phyloP scores from a whole-genome alignment of 805 yeast species.

The Wickerhamomyces alni region DNA sequence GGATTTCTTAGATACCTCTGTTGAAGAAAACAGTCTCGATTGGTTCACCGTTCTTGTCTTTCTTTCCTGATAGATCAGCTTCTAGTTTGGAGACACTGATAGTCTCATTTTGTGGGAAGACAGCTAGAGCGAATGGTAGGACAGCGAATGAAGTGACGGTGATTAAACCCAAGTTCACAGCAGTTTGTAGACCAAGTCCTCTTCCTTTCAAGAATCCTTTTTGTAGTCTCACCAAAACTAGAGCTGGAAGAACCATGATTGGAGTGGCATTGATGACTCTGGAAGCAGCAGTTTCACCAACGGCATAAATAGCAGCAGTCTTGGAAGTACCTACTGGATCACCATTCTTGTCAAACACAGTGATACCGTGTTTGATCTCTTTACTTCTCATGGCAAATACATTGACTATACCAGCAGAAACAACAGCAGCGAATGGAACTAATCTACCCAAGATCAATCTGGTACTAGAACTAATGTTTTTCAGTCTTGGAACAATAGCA shows the following conservation, averaged over 20 bases:
- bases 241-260: slow-evolving; percentile 93
- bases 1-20: slow-evolving; percentile 64
- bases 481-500: slow-evolving; percentile 82
- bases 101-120: slow-evolving; percentile 84
- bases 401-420: slow-evolving; percentile 92
- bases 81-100: slow-evolving; percentile 60
- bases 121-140: slow-evolving; percentile 91
- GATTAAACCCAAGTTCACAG: slow-evolving; percentile 80
- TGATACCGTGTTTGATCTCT: slow-evolving; percentile 81
- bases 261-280: slow-evolving; percentile 97
- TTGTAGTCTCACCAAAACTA: slow-evolving; percentile 74
- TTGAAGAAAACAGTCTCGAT: slow-evolving; percentile 73
- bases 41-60: slow-evolving; percentile 52
- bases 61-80: slow-evolving; percentile 51
- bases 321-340: slow-evolving; percentile 70
- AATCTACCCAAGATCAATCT: slow-evolving; percentile 71
- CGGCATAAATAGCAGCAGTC: slow-evolving; percentile 87
- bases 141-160: slow-evolving; percentile 80
- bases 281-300: slow-evolving; percentile 94
- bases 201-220: slow-evolving; percentile 61
- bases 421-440: slow-evolving; percentile 98
- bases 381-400: slow-evolving; percentile 96
- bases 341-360: slow-evolving; percentile 61
- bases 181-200: slow-evolving; percentile 56
- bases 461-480: slow-evolving; percentile 61